phyloP scores from a whole-genome alignment of 176 grass and related monocot genomes.

The Elaeis guineensis region DNA sequence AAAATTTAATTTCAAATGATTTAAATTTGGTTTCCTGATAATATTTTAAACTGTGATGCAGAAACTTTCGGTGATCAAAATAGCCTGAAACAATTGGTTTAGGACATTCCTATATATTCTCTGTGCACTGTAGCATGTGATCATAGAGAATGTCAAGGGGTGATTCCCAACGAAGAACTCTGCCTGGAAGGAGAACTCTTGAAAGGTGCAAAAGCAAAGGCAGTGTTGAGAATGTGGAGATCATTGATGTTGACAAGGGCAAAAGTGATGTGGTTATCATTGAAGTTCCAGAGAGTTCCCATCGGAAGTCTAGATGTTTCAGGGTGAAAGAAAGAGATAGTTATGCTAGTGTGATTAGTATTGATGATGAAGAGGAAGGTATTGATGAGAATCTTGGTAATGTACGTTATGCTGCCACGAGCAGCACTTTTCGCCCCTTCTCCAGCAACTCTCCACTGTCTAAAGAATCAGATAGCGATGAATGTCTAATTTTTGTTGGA shows the following conservation, averaged over 20 bases:
- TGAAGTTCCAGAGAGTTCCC: constrained; percentile 22
- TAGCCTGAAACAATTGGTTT: too few species aligned
- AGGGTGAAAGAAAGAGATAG: constrained; percentile 17
- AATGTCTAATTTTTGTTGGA: neutral
- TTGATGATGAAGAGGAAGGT: constrained; percentile 69
- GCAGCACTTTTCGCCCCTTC: neutral
- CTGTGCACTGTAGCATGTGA: neutral
- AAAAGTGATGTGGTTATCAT: constrained; percentile 29
- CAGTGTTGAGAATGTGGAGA: constrained; percentile 15
- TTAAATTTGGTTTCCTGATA: too few species aligned
- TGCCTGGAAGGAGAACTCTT: constrained; percentile 14
- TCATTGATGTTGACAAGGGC: constrained; percentile 46
- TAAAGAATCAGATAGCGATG: constrained; percentile 14
- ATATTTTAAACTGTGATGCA: too few species aligned
- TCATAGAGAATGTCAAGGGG: constrained; percentile 29
- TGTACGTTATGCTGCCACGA: neutral
- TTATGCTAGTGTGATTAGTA: constrained; percentile 44
- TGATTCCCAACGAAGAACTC: constrained; percentile 16
- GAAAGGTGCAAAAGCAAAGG: constrained; percentile 26
- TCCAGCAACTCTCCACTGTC: neutral
- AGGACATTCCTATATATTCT: neutral
- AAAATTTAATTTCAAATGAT: too few species aligned
- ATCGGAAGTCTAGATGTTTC: constrained; percentile 5
- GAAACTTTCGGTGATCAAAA: too few species aligned
- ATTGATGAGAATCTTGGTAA: neutral